Percentiles rank a stretch among this genome's conserved stretches.
Evolutionary conservation across 495 filamentous ascomycete genomes (phyloP).

Genomic region (Cercophora newfieldiana): DNA sequence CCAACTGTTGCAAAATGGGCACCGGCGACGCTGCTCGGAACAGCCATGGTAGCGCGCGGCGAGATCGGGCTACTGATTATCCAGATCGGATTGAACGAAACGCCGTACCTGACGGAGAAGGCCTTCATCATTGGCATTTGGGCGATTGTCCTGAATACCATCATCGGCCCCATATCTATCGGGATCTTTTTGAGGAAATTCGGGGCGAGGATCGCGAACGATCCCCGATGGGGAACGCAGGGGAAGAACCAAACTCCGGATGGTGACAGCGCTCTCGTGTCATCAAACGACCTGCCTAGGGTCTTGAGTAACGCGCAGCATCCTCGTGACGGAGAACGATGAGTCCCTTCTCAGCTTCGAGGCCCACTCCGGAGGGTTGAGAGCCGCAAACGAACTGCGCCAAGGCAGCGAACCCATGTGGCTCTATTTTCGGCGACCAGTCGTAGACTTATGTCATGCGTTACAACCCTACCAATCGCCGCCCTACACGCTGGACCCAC

Average conservation of each 20-base stretch:
- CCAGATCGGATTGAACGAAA: slow-evolving; percentile 54
- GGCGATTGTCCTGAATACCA: slow-evolving; percentile 74
- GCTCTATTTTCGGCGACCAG: not conserved
- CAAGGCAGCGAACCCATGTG: not conserved
- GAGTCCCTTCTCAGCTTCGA: not conserved
- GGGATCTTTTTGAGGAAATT: slow-evolving; percentile 56
- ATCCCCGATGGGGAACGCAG: slow-evolving; percentile 29
- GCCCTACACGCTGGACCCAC: not conserved
- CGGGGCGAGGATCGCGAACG: slow-evolving; percentile 23
- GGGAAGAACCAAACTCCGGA: not conserved
- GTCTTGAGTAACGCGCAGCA: not conserved
- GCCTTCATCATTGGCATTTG: slow-evolving; percentile 68
- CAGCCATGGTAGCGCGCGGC: slow-evolving; percentile 70
- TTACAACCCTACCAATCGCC: not conserved
- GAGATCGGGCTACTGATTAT: slow-evolving; percentile 81
- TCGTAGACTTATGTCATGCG: not conserved
- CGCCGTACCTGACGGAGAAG: slow-evolving; percentile 26
- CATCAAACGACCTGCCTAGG: not conserved
- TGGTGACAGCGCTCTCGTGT: not conserved
- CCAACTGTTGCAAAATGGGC: slow-evolving; percentile 32
- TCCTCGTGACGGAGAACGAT: not conserved
- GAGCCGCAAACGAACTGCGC: not conserved
- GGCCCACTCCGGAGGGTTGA: not conserved
- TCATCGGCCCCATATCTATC: slow-evolving; percentile 69
- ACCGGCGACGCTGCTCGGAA: slow-evolving; percentile 27